These are phyloP conservation scores for Royoungia palumana DNA, from an alignment of 768 basidiomycete species.

Conservation along the genomic window DNA sequence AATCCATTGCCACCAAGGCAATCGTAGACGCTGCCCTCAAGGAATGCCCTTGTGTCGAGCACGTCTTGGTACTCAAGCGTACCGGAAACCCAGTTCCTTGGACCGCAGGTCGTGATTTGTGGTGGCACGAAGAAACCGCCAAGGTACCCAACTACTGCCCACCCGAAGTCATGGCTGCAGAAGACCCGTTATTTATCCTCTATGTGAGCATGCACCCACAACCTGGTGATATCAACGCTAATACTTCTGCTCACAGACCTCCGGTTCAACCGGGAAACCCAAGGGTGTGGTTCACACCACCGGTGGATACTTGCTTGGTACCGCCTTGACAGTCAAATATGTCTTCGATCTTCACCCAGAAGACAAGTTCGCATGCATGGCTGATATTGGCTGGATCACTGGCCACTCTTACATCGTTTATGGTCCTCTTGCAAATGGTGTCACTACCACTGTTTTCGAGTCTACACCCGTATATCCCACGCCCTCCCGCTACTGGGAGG, in stretches of 20 bases:
- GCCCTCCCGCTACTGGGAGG: constrained; percentile 95
- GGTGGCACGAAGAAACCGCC: constrained; percentile 93
- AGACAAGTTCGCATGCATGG: constrained; percentile 97
- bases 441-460: constrained; percentile 89
- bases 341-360: constrained; percentile 98
- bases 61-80: constrained; percentile 84
- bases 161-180: constrained; percentile 81
- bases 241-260: constrained; percentile 55
- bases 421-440: constrained; percentile 85
- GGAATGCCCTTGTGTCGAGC: constrained; percentile 80
- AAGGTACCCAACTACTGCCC: constrained; percentile 89
- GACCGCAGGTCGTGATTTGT: constrained; percentile 81
- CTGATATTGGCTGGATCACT: constrained; percentile 98
- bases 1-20: constrained; percentile 88
- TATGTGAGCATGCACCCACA: constrained; percentile 60
- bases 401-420: constrained; percentile 97
- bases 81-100: constrained; percentile 83
- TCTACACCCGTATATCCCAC: constrained; percentile 96
- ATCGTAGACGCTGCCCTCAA: constrained; percentile 92
- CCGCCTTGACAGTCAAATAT: constrained; percentile 90
- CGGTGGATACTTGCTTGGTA: constrained; percentile 87
- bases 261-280: constrained; percentile 92
- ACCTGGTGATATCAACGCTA: constrained; percentile 2
- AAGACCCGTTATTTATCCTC: constrained; percentile 97
- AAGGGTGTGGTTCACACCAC: constrained; percentile 95